Percentiles rank a stretch among this genome's conserved stretches.
Conservation (phyloP, 441 rosid genomes). For the Jatropha podagrica region DNA sequence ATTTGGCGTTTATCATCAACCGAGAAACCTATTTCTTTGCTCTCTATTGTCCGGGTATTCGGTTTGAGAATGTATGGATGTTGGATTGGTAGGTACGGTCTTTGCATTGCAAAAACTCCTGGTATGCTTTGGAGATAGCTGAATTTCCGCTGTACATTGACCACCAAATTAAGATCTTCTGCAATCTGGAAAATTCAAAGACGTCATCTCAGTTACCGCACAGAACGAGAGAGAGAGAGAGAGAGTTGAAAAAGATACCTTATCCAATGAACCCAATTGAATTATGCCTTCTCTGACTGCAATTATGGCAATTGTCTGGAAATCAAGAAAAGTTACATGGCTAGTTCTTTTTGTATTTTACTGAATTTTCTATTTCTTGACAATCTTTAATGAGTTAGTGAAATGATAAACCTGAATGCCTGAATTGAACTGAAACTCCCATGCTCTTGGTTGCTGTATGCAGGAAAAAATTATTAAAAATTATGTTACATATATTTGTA, state of each 20-base stretch:
- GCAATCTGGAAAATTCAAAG: slow-evolving; percentile 34
- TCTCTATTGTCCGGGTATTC: slow-evolving; percentile 24
- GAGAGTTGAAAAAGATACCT: slow-evolving; percentile 33
- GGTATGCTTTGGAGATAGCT: slow-evolving; percentile 69
- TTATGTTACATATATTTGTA: neutral
- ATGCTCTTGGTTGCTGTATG: slow-evolving; percentile 63
- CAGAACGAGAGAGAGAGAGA: neutral
- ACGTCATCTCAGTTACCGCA: neutral
- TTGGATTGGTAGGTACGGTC: slow-evolving; percentile 49
- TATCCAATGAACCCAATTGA: slow-evolving; percentile 69
- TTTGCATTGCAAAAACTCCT: slow-evolving; percentile 55
- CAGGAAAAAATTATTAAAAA: slow-evolving; percentile 16
- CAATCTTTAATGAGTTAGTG: neutral
- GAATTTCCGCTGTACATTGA: slow-evolving; percentile 62
- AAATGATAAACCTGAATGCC: slow-evolving; percentile 61
- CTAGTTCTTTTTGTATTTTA: neutral
- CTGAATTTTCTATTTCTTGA: neutral
- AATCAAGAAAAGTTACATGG: slow-evolving; percentile 21
- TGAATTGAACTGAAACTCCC: slow-evolving; percentile 64
- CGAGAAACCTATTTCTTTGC: slow-evolving; percentile 31
- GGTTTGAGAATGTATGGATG: slow-evolving; percentile 45
- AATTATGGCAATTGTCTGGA: slow-evolving; percentile 68
- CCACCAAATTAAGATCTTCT: slow-evolving; percentile 68
- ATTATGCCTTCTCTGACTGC: slow-evolving; percentile 72
- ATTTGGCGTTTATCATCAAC: slow-evolving; percentile 32